Evolutionary conservation across 2,329 filamentous ascomycete genomes (phyloP).

Genomic region (Botrytis fabae): DNA sequence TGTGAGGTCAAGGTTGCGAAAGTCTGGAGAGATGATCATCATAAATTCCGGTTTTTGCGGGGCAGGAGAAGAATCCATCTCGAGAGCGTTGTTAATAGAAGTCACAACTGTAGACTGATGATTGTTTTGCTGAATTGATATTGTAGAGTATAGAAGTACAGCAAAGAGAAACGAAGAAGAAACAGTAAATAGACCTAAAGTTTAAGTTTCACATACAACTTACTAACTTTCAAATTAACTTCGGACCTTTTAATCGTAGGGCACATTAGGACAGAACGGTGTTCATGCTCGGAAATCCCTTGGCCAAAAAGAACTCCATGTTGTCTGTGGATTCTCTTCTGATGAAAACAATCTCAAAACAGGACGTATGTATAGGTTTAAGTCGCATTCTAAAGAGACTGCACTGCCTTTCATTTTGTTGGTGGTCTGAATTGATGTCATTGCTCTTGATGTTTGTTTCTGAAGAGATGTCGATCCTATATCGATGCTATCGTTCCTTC

Average conservation of each 20-base stretch:
- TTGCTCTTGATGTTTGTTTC: neutral
- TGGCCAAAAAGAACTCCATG: fast-evolving
- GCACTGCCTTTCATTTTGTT: neutral
- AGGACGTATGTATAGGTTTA: neutral
- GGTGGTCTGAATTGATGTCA: neutral
- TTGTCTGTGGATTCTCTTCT: neutral
- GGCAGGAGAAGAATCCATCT: neutral
- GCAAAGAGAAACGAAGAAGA: neutral
- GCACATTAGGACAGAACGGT: neutral
- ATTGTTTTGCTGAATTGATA: neutral
- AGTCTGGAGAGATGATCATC: neutral
- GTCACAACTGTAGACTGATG: neutral
- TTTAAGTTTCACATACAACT: neutral
- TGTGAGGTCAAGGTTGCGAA: neutral
- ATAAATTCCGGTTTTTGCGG: too few relatives aligned
- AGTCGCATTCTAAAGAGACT: neutral
- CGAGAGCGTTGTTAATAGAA: neutral
- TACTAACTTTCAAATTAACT: neutral
- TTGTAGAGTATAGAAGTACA: neutral
- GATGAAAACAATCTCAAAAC: neutral
- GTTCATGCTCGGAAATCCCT: neutral
- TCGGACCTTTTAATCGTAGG: neutral
- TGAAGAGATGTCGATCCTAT: too few relatives aligned
- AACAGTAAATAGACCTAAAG: neutral
- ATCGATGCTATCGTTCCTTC: neutral